phyloP scores from a whole-genome alignment of 2,329 filamentous ascomycete genomes.

The Aspergillus ochraceoroseus region DNA sequence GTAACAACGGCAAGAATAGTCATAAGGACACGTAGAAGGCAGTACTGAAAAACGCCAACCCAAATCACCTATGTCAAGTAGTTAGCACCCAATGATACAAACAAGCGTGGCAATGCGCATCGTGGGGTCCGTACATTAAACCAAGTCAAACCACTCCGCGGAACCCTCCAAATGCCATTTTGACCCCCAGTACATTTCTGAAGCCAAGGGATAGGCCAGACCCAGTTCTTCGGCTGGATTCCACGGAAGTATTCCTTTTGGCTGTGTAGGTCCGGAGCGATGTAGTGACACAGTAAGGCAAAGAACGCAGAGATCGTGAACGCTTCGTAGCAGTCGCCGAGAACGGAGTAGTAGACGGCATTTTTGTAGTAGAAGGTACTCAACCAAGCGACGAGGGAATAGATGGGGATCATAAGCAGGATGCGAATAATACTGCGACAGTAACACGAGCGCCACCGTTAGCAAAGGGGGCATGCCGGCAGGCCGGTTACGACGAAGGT shows the following conservation, averaged over 20 bases:
- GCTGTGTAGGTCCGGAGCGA: conserved; percentile 68
- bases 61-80: conserved; percentile 49
- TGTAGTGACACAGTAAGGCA: conserved; percentile 72
- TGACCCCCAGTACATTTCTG: conserved; percentile 66
- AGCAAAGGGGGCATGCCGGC: conserved; percentile 7
- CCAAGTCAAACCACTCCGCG: conserved; percentile 77
- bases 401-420: conserved; percentile 81
- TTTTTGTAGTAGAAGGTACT: conserved; percentile 70
- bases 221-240: conserved; percentile 65
- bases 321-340: conserved; percentile 82
- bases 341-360: conserved; percentile 73
- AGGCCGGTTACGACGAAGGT: background rate
- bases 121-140: conserved; percentile 60
- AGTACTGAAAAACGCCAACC: conserved; percentile 80
- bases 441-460: background rate
- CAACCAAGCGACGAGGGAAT: conserved; percentile 68
- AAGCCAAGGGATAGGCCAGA: conserved; percentile 67
- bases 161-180: conserved; percentile 65
- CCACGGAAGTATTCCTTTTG: conserved; percentile 78
- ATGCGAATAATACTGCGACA: conserved; percentile 80
- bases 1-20: conserved; percentile 72
- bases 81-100: background rate
- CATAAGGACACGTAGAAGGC: conserved; percentile 72
- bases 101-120: background rate
- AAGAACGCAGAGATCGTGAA: conserved; percentile 87